phyloP scores from a whole-genome alignment of 495 filamentous ascomycete species.

The Lindgomyces ingoldianus region DNA sequence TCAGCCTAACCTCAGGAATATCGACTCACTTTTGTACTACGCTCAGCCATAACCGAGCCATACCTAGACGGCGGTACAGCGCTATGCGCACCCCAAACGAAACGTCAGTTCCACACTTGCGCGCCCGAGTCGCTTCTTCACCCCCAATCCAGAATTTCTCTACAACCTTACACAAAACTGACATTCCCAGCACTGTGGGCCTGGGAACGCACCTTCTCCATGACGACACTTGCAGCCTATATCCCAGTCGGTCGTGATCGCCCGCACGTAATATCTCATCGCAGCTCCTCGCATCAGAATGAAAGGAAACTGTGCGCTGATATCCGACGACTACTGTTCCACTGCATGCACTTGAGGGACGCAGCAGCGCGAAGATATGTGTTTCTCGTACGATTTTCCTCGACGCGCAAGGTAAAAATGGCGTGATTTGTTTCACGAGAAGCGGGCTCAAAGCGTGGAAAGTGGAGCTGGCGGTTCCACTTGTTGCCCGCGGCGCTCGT shows the following conservation, averaged over 20 bases:
- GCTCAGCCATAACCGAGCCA: slow-evolving; percentile 4
- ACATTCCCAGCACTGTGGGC: slow-evolving; percentile 13
- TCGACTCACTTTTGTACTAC: slow-evolving; percentile 2
- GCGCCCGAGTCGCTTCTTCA: slow-evolving; percentile 19
- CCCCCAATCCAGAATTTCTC: slow-evolving; percentile 1
- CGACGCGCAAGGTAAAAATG: background rate
- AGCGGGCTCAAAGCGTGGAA: slow-evolving; percentile 8
- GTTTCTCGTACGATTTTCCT: slow-evolving; percentile 30
- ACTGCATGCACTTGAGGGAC: slow-evolving; percentile 10
- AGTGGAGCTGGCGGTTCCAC: slow-evolving; percentile 9
- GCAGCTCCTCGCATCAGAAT: slow-evolving; percentile 4
- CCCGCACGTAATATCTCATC: background rate
- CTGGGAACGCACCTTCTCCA: background rate
- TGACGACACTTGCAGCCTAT: background rate
- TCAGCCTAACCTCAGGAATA: background rate
- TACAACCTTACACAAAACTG: slow-evolving; percentile 20
- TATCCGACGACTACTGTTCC: no score
- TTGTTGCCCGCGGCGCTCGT: slow-evolving; percentile 18
- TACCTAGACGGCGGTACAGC: background rate
- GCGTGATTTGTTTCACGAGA: slow-evolving; percentile 26
- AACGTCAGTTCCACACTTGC: slow-evolving; percentile 8
- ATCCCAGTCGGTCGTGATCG: background rate
- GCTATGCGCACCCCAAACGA: background rate
- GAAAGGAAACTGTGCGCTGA: no score
- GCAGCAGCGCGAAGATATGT: background rate